A percentile compares a stretch with the other conserved stretches of the same genome.
Evolutionary conservation across 768 basidiomycete species (phyloP).

Genomic region (Podaxis pistillaris): DNA sequence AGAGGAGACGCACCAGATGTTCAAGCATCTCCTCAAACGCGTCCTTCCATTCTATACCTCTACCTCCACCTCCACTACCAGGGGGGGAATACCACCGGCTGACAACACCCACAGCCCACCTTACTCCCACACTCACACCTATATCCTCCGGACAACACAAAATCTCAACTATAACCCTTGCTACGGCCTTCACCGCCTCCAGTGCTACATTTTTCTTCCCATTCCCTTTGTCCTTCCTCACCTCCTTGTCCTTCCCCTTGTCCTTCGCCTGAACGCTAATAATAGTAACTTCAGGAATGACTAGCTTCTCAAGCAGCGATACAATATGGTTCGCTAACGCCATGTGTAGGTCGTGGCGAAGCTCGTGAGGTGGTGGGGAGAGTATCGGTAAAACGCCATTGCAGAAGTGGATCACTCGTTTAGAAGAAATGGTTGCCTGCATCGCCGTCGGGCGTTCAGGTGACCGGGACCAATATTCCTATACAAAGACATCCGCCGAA

Average conservation of each 20-base stretch:
- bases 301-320: constrained; percentile 38
- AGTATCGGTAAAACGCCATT: constrained; percentile 22
- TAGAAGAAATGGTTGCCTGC: constrained; percentile 42
- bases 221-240: neutral
- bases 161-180: constrained; percentile 41
- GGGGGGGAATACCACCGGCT: constrained; percentile 22
- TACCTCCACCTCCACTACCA: neutral
- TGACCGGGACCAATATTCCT: constrained; percentile 53
- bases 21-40: constrained; percentile 23
- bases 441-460: constrained; percentile 32
- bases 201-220: constrained; percentile 9
- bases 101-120: constrained; percentile 21
- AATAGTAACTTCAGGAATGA: constrained; percentile 44
- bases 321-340: constrained; percentile 31
- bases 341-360: constrained; percentile 18
- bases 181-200: constrained; percentile 39
- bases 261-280: constrained; percentile 25
- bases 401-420: constrained; percentile 41
- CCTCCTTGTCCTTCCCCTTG: constrained; percentile 16
- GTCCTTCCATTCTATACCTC: constrained; percentile 18
- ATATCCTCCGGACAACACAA: constrained; percentile 19
- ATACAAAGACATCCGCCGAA: constrained; percentile 19
- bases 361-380: constrained; percentile 7
- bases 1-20: constrained; percentile 20
- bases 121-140: constrained; percentile 1